These are phyloP conservation scores for Amylostereum areolatum DNA, from an alignment of 1,284 basidiomycete species.

Conservation along the genomic window DNA sequence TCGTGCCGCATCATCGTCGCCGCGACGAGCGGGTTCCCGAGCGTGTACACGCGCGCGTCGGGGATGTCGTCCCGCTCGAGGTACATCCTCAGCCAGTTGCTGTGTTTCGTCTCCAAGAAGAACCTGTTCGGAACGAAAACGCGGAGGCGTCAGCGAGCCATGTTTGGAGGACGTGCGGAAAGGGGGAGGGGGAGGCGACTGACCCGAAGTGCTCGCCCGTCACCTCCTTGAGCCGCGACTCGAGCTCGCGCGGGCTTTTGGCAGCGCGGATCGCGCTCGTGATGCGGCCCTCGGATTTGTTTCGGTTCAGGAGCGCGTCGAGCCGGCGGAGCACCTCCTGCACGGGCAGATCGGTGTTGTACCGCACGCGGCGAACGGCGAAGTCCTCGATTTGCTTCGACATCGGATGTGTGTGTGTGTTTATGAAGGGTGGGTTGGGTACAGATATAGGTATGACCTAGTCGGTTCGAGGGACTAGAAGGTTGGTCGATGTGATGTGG, in stretches of 20 bases:
- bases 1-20: slow-evolving; percentile 41
- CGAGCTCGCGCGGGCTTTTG: slow-evolving; percentile 32
- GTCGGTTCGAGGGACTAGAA: not conserved
- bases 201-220: slow-evolving; percentile 4
- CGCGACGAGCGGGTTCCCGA: slow-evolving; percentile 51
- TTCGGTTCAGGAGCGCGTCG: slow-evolving; percentile 36
- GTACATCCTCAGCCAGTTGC: slow-evolving; percentile 35
- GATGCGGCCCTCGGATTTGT: slow-evolving; percentile 22
- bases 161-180: not conserved
- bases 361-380: slow-evolving; percentile 37
- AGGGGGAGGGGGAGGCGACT: not conserved
- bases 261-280: slow-evolving; percentile 22
- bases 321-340: slow-evolving; percentile 37
- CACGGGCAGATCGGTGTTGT: slow-evolving; percentile 35
- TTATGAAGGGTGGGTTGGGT: not conserved
- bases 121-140: slow-evolving; percentile 26
- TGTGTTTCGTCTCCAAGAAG: slow-evolving; percentile 36
- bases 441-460: not conserved
- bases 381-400: slow-evolving; percentile 7
- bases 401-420: not conserved
- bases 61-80: slow-evolving; percentile 18
- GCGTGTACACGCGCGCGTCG: slow-evolving; percentile 34
- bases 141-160: not conserved
- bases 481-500: not conserved
- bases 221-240: slow-evolving; percentile 22